phyloP scores from a whole-genome alignment of 805 yeast species.

The Nakazawaea populi region DNA sequence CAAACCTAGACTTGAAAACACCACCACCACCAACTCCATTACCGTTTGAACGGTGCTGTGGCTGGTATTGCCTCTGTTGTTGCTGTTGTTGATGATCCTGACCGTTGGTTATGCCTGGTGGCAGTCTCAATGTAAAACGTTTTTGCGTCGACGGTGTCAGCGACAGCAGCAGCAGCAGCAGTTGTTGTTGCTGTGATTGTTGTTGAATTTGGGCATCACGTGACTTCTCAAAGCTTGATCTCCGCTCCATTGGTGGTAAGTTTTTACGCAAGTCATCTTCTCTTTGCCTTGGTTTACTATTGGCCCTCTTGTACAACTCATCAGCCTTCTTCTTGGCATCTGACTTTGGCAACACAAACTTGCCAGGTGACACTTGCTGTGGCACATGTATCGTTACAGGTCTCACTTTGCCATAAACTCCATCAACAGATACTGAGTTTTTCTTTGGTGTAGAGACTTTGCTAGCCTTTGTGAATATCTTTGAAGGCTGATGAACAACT shows the following conservation, averaged over 20 bases:
- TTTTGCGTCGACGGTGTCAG: slow-evolving; percentile 14
- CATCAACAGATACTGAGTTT: slow-evolving; percentile 15
- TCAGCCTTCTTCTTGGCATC: slow-evolving; percentile 38
- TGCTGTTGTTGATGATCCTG: slow-evolving; percentile 19
- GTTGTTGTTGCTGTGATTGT: slow-evolving; percentile 12
- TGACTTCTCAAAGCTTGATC: slow-evolving; percentile 55
- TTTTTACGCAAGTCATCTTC: slow-evolving; percentile 17
- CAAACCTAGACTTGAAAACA: slow-evolving; percentile 48
- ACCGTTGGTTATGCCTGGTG: slow-evolving; percentile 5
- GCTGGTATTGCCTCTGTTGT: slow-evolving; percentile 19
- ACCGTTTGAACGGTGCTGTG: slow-evolving; percentile 15
- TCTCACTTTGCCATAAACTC: slow-evolving; percentile 31
- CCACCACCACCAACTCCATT: neutral
- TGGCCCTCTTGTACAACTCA: slow-evolving; percentile 47
- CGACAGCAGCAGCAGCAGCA: slow-evolving; percentile 11
- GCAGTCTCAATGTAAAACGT: slow-evolving; percentile 7
- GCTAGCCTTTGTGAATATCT: neutral
- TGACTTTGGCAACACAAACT: slow-evolving; percentile 11
- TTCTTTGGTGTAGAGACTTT: neutral
- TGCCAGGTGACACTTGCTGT: slow-evolving; percentile 11
- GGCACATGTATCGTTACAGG: slow-evolving; percentile 9
- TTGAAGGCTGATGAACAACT: neutral
- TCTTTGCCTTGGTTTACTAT: slow-evolving; percentile 22
- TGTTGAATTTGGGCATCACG: slow-evolving; percentile 2
- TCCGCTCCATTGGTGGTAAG: slow-evolving; percentile 34